Base-by-base conservation (phyloP, 257 asterid species). In the Solanum virginianum region DNA sequence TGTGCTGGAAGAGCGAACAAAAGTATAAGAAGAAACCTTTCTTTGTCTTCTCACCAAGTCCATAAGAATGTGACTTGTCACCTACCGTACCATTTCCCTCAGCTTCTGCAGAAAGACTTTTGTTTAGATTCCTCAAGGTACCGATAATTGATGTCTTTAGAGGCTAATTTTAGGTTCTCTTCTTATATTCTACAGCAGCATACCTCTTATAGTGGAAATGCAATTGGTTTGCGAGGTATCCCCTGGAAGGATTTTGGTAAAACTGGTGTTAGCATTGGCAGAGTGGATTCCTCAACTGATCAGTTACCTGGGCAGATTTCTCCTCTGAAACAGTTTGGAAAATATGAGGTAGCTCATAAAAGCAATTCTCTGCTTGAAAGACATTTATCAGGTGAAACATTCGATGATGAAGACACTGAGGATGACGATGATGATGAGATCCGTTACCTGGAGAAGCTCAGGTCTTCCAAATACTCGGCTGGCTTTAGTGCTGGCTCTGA, bases 171-270 rank as follows among this genome's bases (percentile, higher is more conserved):
- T 39, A 36, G 51, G 85, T 51, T 47, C 54, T 62, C 60, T 57
- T 56, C 53, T 62, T 57, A 13, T 29, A 56, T 80, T 43, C 68
- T 80, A 80, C 91, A 94, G 97, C 93, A 89, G 82, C 83, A 79
- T 49, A 82, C 85, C 83, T 68, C 53, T 81, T 29, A 69, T 59
- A 81, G 32, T 82, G 88, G 84, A 62, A 88, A 86, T 51, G 84
- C 89, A 88, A 89, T 85, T 66, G 88, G 88, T 60, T 92, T 94
- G 83, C 89, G 87, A 63, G 97, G 94, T 84, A 88, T 93, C 56
- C 97, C 95, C 32, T 94, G 98, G 97, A 93, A 91, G 88, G 93
- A 94, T 87, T 94, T 94, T 88, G 90, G 92, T 49, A 88, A 85
- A 88, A 89, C 85, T 85, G 96, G 94, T 65, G 91, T 94, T 86